phyloP scores from a whole-genome alignment of 257 asterid genomes.

The Solanum chiquidenum region DNA sequence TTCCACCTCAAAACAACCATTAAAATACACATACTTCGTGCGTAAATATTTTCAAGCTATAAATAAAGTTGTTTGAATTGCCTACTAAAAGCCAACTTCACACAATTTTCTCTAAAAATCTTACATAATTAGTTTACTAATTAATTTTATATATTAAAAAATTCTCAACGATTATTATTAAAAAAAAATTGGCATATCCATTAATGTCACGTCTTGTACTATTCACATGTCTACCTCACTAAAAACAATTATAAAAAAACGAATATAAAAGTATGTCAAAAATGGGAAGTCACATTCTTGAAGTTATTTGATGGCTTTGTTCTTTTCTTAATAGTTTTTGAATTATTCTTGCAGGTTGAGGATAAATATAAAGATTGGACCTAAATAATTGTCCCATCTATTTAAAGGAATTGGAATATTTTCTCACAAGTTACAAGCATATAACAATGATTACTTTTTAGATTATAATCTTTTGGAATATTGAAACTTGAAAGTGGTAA shows the following conservation, averaged over 20 bases:
- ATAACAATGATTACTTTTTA: background rate
- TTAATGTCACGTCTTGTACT: background rate
- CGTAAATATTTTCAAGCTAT: background rate
- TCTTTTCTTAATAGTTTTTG: background rate
- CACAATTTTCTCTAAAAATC: background rate
- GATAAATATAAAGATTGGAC: background rate
- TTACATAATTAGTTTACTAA: background rate
- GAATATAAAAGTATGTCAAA: background rate
- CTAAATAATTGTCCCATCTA: background rate
- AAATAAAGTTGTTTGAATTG: background rate
- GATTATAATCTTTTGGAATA: background rate
- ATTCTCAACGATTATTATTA: background rate
- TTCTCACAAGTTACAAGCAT: background rate
- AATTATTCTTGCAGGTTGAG: background rate
- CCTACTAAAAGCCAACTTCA: background rate
- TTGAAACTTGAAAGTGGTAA: background rate
- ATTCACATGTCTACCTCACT: background rate
- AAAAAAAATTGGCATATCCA: background rate
- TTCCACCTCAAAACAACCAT: background rate
- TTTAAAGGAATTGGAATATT: background rate
- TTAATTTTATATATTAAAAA: background rate
- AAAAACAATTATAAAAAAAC: background rate
- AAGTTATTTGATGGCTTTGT: background rate
- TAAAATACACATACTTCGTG: background rate
- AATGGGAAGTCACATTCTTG: background rate